Evolutionary conservation across 2,329 filamentous ascomycete species (phyloP), one percentile per base, ranked within the genome.

Genomic region (Penicillium sp.): DNA sequence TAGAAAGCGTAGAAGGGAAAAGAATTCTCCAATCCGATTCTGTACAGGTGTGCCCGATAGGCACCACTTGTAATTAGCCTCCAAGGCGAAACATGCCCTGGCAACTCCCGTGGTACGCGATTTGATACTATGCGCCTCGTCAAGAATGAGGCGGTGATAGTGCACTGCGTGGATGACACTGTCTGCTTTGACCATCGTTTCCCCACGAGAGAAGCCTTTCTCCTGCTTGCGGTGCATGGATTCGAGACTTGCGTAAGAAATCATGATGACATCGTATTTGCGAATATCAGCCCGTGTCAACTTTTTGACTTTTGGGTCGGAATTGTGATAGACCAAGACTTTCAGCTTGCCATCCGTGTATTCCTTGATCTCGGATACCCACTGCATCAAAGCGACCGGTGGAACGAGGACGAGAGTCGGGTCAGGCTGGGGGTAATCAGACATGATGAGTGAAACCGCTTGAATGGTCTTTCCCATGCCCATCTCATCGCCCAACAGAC

Each of bases 401-500:
- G 93, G 93, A 0, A 96, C 92, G 35, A 97, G 83, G 1, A 97
- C 93, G 4, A 97, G 81, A 0, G 91, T 90, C 1, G 94, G 93
- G 54, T 88, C 79, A 65, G 89, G 89, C 23, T 87, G 89, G 4
- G 93, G 93, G 68, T 90, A 97, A 72, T 97, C 93, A 0, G 93
- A 97, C 94, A 97, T 97, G 75, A 99, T 92, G 44, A 99, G 83
- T 3, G 93, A 97, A 19, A 99, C 94, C 2, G 94, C 93, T 75
- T 99, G 94, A 50, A 99, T 97, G 0, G 94, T 99, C 79, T 99
- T 99, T 49, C 94, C 94, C 78, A 99, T 90, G 7, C 94, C 94
- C 94, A 99, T 99, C 76, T 99, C 94, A 67, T 99, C 94, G 58
- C 94, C 94, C 2, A 99, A 83, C 2, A 99, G 81, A 15, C 94